phyloP scores from a whole-genome alignment of 1,284 basidiomycete genomes.

The Irpex sp. region DNA sequence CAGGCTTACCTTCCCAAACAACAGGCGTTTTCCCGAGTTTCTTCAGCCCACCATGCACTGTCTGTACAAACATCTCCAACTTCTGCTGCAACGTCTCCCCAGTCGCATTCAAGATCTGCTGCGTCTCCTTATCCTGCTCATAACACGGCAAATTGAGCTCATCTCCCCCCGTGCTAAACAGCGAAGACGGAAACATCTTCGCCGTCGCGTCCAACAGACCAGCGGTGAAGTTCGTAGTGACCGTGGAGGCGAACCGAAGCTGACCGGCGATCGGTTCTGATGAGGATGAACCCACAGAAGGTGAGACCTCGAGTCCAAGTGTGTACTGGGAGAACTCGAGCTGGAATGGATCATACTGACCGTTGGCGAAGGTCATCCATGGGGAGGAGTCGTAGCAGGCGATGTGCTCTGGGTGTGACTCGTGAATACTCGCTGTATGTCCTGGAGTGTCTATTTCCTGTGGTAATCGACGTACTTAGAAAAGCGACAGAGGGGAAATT shows the following conservation, averaged over 20 bases:
- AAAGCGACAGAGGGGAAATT: not conserved
- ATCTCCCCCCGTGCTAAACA: conserved; percentile 82
- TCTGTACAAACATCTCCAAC: conserved; percentile 55
- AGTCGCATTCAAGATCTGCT: conserved; percentile 41
- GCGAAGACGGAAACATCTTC: conserved; percentile 49
- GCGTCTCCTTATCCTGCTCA: conserved; percentile 54
- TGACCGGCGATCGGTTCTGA: conserved; percentile 79
- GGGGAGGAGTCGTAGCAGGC: conserved; percentile 64
- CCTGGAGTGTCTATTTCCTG: conserved; percentile 73
- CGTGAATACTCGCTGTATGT: conserved; percentile 67
- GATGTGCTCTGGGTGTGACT: conserved; percentile 67
- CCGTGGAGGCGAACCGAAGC: conserved; percentile 59
- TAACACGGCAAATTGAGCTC: conserved; percentile 77
- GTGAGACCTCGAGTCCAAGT: not conserved
- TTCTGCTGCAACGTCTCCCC: conserved; percentile 61
- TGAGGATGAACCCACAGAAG: not conserved
- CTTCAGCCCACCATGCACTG: conserved; percentile 44
- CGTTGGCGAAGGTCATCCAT: conserved; percentile 62
- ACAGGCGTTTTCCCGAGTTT: conserved; percentile 52
- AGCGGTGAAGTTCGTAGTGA: conserved; percentile 40
- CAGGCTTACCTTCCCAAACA: conserved; percentile 61
- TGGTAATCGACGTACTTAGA: too few species aligned
- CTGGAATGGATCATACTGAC: conserved; percentile 24
- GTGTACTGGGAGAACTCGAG: not conserved
- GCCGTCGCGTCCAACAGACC: conserved; percentile 40